These are phyloP conservation scores for Ogataea paraovalis DNA, from an alignment of 805 yeast genomes.

Conservation along the genomic window DNA sequence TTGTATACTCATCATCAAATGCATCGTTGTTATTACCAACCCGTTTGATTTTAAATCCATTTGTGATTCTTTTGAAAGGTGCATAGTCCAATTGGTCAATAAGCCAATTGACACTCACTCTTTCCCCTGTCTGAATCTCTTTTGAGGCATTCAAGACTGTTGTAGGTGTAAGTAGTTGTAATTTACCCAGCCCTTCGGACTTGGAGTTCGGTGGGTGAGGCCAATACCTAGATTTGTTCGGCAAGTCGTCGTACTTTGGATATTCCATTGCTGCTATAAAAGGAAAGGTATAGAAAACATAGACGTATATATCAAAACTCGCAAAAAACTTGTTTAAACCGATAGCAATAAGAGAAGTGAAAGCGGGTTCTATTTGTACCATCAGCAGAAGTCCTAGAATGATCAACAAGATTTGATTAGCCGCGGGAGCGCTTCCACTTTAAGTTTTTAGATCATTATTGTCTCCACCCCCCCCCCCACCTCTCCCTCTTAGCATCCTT, in stretches of 20 bases:
- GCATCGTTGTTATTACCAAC: conserved; percentile 5
- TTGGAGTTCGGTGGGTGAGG: conserved; percentile 11
- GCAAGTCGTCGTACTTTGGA: conserved; percentile 9
- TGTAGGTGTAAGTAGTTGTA: conserved; percentile 10
- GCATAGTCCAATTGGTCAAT: conserved; percentile 12
- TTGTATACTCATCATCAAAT: conserved; percentile 23
- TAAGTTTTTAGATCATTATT: no score
- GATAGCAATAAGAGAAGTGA: no score
- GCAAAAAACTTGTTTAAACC: no score
- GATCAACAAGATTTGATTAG: no score
- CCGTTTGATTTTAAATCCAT: conserved; percentile 5
- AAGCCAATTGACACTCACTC: conserved; percentile 10
- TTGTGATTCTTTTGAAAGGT: conserved; percentile 8
- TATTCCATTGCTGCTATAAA: not conserved
- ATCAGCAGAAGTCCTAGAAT: no score
- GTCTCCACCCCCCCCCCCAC: no score
- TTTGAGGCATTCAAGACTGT: conserved; percentile 8
- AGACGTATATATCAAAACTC: no score
- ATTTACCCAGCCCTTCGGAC: conserved; percentile 12
- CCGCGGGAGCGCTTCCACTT: no score
- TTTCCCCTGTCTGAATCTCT: conserved; percentile 15
- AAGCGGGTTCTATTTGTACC: no score
- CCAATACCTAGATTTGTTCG: conserved; percentile 14
- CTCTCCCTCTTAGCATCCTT: no score
- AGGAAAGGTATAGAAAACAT: no score